Base-by-base conservation (phyloP, 108 stramenopile genomes). In the Seminavis robusta region DNA sequence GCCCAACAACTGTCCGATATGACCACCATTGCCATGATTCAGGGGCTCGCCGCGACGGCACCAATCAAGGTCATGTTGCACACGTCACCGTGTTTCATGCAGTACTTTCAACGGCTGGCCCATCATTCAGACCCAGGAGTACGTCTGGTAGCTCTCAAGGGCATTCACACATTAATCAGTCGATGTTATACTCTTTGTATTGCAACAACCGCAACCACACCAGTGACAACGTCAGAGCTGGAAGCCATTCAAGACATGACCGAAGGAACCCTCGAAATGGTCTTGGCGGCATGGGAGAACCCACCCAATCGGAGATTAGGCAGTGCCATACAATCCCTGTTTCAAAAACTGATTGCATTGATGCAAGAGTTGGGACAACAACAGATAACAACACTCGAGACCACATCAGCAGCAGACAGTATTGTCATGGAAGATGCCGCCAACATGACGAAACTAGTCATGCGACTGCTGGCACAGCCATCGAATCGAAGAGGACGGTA, bases 401-500 rank as follows among this genome's bases (percentile, higher is more conserved):
- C n/a, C n/a, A n/a, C n/a, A n/a, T n/a, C n/a, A n/a, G n/a, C n/a
- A n/a, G n/a, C n/a, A n/a, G n/a, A n/a, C n/a, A n/a, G n/a, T n/a
- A n/a, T n/a, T n/a, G n/a, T n/a, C n/a, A n/a, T n/a, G n/a, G n/a
- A n/a, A n/a, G n/a, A n/a, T n/a, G n/a, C n/a, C n/a, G n/a, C n/a
- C n/a, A n/a, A n/a, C n/a, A n/a, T n/a, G n/a, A n/a, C n/a, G n/a
- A n/a, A n/a, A 9, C 45, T 84, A 25, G 63, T 69, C n/a, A 20
- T 39, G 15, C 58, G 61, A 5, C 58, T 77, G 0, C 29, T 80
- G 33, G 27, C 47, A 15, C 79, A 84, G 36, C 76, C 83, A 10
- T 33, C 60, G 5, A 73, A 67, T 56, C 69, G 79, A 10, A 78
- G 80, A 46, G 83, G 83, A 29, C 58, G 73, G 23, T 84, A 84